Evolutionary conservation across 2,329 filamentous ascomycete genomes (phyloP).

Genomic region (Neurospora crassa): DNA sequence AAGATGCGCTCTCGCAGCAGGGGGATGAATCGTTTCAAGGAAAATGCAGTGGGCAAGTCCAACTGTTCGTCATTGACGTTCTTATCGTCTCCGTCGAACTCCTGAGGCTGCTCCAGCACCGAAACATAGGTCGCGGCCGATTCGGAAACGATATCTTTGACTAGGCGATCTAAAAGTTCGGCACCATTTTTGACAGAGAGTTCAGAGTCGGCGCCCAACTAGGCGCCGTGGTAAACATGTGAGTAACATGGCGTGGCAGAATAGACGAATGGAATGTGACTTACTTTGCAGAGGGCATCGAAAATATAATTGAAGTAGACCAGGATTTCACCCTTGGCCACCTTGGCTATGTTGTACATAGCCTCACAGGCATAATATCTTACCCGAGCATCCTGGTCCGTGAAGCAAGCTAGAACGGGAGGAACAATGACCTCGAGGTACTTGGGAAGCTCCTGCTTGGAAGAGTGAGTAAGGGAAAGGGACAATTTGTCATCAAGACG

Average conservation of each 20-base stretch:
- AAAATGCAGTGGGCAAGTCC: conserved; percentile 76
- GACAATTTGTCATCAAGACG: neutral
- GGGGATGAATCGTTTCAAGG: conserved; percentile 81
- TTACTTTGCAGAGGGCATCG: conserved; percentile 89
- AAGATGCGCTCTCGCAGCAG: conserved; percentile 88
- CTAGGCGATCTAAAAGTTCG: conserved; percentile 83
- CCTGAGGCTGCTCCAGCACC: conserved; percentile 56
- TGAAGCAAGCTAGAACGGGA: conserved; percentile 93
- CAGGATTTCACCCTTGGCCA: conserved; percentile 93
- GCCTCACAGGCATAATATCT: conserved; percentile 98
- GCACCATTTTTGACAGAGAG: conserved; percentile 97
- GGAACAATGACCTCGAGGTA: conserved; percentile 93
- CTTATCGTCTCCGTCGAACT: conserved; percentile 34
- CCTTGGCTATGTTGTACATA: conserved; percentile 99
- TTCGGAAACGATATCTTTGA: conserved; percentile 94
- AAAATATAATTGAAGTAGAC: conserved; percentile 99
- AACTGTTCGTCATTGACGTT: conserved; percentile 32
- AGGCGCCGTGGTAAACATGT: conserved; percentile 5
- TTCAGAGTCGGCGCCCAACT: conserved; percentile 94
- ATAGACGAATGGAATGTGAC: conserved; percentile 10
- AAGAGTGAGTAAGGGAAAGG: conserved; percentile 1
- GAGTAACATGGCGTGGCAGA: conserved; percentile 1
- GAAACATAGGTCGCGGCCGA: conserved; percentile 93
- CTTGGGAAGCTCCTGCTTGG: conserved; percentile 68
- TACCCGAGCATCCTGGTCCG: conserved; percentile 93